Conservation (phyloP, 2,329 filamentous ascomycete species). For the Aureobasidium namibiae region DNA sequence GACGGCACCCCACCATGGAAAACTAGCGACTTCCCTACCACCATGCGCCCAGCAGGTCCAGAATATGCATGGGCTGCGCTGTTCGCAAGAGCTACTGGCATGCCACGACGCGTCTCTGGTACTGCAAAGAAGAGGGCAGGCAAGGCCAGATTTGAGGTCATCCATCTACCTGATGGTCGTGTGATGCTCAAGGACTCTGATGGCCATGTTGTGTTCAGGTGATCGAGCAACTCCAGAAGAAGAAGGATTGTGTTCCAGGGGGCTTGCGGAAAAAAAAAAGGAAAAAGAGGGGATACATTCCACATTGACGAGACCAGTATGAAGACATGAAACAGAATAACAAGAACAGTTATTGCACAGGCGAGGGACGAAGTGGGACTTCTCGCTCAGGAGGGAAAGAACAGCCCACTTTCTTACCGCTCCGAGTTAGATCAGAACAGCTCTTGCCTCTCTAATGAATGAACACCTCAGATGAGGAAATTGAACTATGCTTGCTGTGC, state of each 20-base stretch:
- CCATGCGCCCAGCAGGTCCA: background rate
- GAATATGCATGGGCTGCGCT: constrained; percentile 5
- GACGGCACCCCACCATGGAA: constrained; percentile 20
- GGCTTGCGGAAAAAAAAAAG: background rate
- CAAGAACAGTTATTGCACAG: background rate
- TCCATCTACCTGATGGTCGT: background rate
- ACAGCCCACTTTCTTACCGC: background rate
- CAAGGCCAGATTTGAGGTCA: background rate
- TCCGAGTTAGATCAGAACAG: background rate
- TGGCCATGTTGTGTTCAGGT: constrained; percentile 1
- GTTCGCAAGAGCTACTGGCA: background rate
- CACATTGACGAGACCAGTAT: too few species aligned
- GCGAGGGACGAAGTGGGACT: background rate
- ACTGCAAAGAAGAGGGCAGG: background rate
- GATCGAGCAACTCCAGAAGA: too few species aligned
- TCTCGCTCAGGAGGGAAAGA: background rate
- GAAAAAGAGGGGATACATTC: background rate
- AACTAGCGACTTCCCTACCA: background rate
- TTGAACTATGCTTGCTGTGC: background rate
- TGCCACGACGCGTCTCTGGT: background rate
- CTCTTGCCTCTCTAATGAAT: too few species aligned
- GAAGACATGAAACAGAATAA: background rate
- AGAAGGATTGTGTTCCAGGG: background rate
- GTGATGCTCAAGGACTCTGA: background rate
- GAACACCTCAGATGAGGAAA: too few species aligned